A percentile compares a stretch with the other conserved stretches of the same genome.
Evolutionary conservation across 1,139 yeast genomes (phyloP).

Genomic region (Saccharomyces hybrid): DNA sequence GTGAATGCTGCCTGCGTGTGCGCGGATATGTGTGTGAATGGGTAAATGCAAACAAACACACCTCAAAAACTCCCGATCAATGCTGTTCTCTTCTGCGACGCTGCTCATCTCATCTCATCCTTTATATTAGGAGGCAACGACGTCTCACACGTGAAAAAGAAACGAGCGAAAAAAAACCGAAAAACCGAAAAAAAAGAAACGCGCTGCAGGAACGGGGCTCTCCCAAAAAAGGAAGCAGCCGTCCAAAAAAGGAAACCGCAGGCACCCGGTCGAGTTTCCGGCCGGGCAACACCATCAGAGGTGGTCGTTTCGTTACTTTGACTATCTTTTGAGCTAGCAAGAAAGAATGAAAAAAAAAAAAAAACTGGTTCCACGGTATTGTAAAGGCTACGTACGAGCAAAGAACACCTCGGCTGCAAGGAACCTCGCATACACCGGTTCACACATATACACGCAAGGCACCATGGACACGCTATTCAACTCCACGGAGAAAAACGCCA

Average conservation of each 20-base stretch:
- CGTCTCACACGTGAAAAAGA: background rate
- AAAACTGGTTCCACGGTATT: background rate
- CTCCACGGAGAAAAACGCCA: constrained; percentile 50
- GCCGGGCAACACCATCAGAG: background rate
- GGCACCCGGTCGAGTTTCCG: background rate
- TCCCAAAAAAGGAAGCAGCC: background rate
- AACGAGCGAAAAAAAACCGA: background rate
- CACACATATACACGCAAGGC: too few species aligned
- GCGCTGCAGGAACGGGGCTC: background rate
- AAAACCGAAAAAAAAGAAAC: background rate
- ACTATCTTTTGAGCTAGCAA: background rate
- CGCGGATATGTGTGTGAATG: background rate
- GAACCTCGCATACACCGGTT: background rate
- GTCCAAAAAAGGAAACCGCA: background rate
- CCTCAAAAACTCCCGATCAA: too few species aligned
- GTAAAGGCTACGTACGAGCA: background rate
- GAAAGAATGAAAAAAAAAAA: background rate
- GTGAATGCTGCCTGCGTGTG: background rate
- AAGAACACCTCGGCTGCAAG: too few species aligned
- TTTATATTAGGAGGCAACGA: background rate
- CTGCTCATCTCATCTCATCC: constrained; percentile 1
- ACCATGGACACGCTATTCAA: constrained; percentile 29
- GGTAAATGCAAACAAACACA: background rate
- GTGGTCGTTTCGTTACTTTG: background rate
- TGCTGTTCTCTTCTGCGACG: background rate